Evolutionary conservation across 2,329 filamentous ascomycete species (phyloP).

Genomic region (Penicillium psychrosexuale): DNA sequence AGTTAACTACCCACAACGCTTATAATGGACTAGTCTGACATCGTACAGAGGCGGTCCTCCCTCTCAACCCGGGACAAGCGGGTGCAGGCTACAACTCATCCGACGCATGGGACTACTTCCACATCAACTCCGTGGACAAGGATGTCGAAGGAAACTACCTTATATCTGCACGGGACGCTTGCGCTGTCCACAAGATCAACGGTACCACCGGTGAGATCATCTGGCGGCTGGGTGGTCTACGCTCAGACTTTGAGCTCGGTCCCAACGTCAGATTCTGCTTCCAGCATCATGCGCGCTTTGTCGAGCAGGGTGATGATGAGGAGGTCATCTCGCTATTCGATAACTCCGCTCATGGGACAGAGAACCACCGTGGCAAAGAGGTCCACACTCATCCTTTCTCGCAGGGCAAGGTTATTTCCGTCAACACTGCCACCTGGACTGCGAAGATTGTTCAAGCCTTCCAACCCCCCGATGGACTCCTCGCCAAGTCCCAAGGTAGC

Average conservation of each 20-base stretch:
- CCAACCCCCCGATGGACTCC: constrained; percentile 49
- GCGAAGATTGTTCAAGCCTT: constrained; percentile 49
- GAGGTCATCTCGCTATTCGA: constrained; percentile 55
- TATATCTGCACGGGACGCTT: constrained; percentile 48
- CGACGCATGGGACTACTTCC: constrained; percentile 52
- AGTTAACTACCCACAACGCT: constrained; percentile 12
- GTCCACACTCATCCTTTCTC: constrained; percentile 43
- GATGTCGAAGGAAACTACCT: constrained; percentile 46
- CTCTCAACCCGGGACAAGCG: constrained; percentile 48
- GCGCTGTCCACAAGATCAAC: constrained; percentile 49
- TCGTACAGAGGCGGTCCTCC: constrained; percentile 44
- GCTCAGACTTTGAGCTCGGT: constrained; percentile 43
- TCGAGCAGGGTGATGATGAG: constrained; percentile 46
- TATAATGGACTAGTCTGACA: constrained; percentile 5
- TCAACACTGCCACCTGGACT: constrained; percentile 45
- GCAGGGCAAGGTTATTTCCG: constrained; percentile 45
- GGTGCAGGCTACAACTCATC: constrained; percentile 38
- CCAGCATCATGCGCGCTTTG: constrained; percentile 52
- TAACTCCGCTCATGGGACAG: constrained; percentile 49
- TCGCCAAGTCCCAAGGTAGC: constrained; percentile 52
- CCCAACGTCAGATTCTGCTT: constrained; percentile 49
- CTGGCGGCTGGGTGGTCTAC: constrained; percentile 48
- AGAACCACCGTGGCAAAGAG: constrained; percentile 32
- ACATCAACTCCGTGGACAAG: constrained; percentile 48
- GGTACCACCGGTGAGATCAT: constrained; percentile 47